Evolutionary conservation across 306 rosid species (phyloP), one percentile per base, ranked within the genome.

Genomic region (Glycine latifolia): DNA sequence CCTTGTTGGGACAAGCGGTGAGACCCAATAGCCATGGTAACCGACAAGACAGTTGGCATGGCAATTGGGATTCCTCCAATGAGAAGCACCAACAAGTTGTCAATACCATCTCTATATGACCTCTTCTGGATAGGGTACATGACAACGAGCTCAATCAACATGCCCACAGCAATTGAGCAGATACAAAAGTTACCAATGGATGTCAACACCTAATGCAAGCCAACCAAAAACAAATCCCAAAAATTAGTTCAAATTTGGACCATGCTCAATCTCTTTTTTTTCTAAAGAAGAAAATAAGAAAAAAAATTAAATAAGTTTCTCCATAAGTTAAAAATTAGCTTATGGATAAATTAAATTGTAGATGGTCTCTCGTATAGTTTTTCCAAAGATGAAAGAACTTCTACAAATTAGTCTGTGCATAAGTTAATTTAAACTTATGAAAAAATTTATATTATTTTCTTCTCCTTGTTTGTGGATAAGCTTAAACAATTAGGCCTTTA

Each of bases 1-100:
- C 97, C 97, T 86, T 93, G 97, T 61, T 91, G 67, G 0, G 97
- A 90, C 37, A 93, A 71, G 68, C 92, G 92, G 83, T 93, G 97
- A 46, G 97, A 91, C 43, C 97, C 97, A 56, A 93, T 93, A 56
- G 97, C 97, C 97, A 93, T 93, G 76, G 97, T 93, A 31, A 93
- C 97, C 1, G 97, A 93, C 87, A 93, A 67, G 50, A 93, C 97
- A 0, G 97, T 93, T 49, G 97, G 96, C 97, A 93, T 93, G 63
- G 97, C 97, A 78, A 93, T 93, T 41, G 97, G 97, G 80, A 93
- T 93, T 16, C 97, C 97, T 68, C 97, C 97, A 15, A 93, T 91
- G 68, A 91, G 92, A 77, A 93, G 96, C 84, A 93, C 97, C 89
- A 93, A 85, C 80, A 93, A 77, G 52, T 93, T 91, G 86, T 93